phyloP scores from a whole-genome alignment of 2,329 filamentous ascomycete species.

The Harringtonia aguacate region DNA sequence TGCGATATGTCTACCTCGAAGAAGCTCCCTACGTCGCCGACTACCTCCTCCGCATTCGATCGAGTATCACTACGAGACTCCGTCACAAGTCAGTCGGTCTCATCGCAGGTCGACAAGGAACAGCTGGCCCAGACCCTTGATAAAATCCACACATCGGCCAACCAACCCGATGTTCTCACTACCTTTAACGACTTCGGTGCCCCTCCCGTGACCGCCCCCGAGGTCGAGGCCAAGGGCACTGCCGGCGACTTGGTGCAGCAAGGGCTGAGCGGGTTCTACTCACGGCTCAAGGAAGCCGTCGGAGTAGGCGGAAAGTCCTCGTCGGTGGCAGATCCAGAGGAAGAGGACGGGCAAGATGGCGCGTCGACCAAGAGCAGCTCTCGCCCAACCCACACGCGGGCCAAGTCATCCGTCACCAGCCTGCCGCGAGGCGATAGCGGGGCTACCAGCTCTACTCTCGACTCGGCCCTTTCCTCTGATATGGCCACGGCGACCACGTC shows the following conservation, averaged over 20 bases:
- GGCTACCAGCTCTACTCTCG: constrained; percentile 21
- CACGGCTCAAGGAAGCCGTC: constrained; percentile 72
- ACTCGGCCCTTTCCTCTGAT: constrained; percentile 22
- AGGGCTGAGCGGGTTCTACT: constrained; percentile 82
- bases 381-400: constrained; percentile 18
- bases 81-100: constrained; percentile 31
- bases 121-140: constrained; percentile 69
- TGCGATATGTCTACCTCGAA: constrained; percentile 5
- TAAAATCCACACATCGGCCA: constrained; percentile 82
- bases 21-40: constrained; percentile 17
- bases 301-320: constrained; percentile 46
- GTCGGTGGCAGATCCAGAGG: constrained; percentile 19
- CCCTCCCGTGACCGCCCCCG: constrained; percentile 39
- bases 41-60: constrained; percentile 16
- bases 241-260: constrained; percentile 69
- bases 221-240: constrained; percentile 57
- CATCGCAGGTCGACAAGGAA: constrained; percentile 54
- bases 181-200: constrained; percentile 84
- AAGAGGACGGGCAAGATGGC: constrained; percentile 32
- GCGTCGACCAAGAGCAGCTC: constrained; percentile 29
- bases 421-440: constrained; percentile 18
- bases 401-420: constrained; percentile 19
- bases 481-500: constrained; percentile 24
- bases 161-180: constrained; percentile 71
- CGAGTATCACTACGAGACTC: constrained; percentile 27